phyloP scores from a whole-genome alignment of 2,329 filamentous ascomycete species.

The Colletotrichum agaves region DNA sequence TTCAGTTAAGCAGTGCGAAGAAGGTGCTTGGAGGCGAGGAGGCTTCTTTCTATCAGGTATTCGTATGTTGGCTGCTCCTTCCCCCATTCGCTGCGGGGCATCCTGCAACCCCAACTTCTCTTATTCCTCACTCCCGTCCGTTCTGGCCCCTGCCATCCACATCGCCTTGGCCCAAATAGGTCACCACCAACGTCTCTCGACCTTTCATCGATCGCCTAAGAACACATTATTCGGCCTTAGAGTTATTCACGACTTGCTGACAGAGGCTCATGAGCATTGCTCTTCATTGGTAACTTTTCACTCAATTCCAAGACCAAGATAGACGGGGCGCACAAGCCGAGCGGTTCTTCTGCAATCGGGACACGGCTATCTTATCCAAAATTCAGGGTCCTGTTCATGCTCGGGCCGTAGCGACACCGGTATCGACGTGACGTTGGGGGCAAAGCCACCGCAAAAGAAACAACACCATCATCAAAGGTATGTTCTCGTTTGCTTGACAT shows the following conservation, averaged over 20 bases:
- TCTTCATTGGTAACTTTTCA: neutral
- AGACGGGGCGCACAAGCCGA: neutral
- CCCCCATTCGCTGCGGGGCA: conserved; percentile 22
- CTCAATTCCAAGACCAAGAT: neutral
- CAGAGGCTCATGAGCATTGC: neutral
- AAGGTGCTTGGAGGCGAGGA: neutral
- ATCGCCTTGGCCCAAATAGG: conserved; percentile 6
- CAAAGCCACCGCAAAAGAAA: too few species aligned
- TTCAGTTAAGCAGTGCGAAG: too few species aligned
- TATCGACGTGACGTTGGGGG: conserved; percentile 23
- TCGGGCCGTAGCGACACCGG: conserved; percentile 13
- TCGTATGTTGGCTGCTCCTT: neutral
- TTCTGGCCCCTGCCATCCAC: conserved; percentile 8
- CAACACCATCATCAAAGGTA: neutral
- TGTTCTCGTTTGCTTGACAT: too few species aligned
- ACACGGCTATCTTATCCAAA: conserved; percentile 6
- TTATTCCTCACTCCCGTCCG: conserved; percentile 26
- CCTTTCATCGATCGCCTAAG: neutral
- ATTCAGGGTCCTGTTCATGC: conserved; percentile 31
- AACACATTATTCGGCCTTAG: neutral
- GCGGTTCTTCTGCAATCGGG: neutral
- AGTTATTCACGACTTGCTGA: too few species aligned
- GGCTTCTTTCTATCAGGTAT: neutral
- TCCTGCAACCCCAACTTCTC: conserved; percentile 25
- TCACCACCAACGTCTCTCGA: conserved; percentile 3